Evolutionary conservation across 106 monocot genomes (phyloP), one percentile per base, ranked within the genome.

Genomic region (Chionographis japonica): DNA sequence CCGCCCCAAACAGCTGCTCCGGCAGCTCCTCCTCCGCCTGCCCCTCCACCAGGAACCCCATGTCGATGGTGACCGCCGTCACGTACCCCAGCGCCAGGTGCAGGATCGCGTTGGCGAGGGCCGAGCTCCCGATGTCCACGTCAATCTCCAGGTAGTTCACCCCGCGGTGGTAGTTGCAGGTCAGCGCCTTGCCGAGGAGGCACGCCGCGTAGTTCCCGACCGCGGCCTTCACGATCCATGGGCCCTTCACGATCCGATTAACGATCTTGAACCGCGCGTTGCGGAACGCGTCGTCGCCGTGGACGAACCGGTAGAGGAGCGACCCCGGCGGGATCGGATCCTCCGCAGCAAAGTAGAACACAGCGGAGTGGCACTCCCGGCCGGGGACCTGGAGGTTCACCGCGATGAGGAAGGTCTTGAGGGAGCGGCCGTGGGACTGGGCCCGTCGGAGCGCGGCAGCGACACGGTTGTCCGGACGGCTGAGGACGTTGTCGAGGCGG

Each of bases 11-110:
- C 4, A 85, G 70, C 64, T 58, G 74, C 77, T 90, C 85, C 17
- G 89, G 89, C 49, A 90, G 71, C 80, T 90, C 89, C 71, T 85
- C 82, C 65, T 90, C 89, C n/a, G 59, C 38, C 74, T 90, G 89
- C 14, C 62, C 71, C 80, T 90, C 89, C 20, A 86, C 80, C 10
- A 86, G 68, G 53, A 90, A 90, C 8, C 89, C 89, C 85, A 86
- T 86, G 18, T 83, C 85, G 40, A 90, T 90, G 12, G 83, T 83
- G 12, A 90, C 89, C 13, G 82, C 51, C 37, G 89, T 83, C 43
- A 80, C 83, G 51, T 55, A 82, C n/a, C 89, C 89, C 36, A 90
- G 68, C 3, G 85, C 85, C 15, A 86, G 62, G 40, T 72, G 68
- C 35, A 85, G 74, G 16, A 90, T 70, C 36, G 89, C 89, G 68